Evolutionary conservation across 768 basidiomycete genomes (phyloP).

Genomic region (Steccherinum ochraceum): DNA sequence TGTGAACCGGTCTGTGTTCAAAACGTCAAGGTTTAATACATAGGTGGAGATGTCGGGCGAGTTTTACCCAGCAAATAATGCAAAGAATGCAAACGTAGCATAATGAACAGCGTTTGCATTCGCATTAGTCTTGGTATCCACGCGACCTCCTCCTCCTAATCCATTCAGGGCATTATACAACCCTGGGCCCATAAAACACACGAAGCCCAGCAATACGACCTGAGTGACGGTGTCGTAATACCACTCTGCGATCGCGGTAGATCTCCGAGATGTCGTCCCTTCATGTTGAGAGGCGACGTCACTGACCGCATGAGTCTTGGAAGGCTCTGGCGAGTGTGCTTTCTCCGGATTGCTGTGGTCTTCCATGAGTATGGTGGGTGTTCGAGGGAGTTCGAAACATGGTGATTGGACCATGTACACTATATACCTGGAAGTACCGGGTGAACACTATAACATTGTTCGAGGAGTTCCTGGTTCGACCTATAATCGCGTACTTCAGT

Average conservation of each 20-base stretch:
- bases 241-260: not conserved
- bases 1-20: slow-evolving; percentile 71
- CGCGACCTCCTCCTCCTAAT: not conserved
- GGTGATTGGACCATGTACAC: not conserved
- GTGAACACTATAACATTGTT: too few species aligned
- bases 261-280: not conserved
- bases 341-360: not conserved
- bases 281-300: not conserved
- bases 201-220: not conserved
- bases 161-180: not conserved
- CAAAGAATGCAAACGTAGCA: not conserved
- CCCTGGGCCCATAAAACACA: not conserved
- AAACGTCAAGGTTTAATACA: too few species aligned
- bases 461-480: too few species aligned
- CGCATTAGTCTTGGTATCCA: not conserved
- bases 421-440: not conserved
- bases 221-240: not conserved
- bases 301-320: not conserved
- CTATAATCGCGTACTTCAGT: too few species aligned
- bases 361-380: not conserved
- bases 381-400: not conserved
- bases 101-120: slow-evolving; percentile 1
- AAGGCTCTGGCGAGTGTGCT: not conserved
- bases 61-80: not conserved
- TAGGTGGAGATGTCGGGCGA: not conserved